These are phyloP conservation scores for Litchi chinensis DNA, from an alignment of 345 rosid species.

Conservation along the genomic window DNA sequence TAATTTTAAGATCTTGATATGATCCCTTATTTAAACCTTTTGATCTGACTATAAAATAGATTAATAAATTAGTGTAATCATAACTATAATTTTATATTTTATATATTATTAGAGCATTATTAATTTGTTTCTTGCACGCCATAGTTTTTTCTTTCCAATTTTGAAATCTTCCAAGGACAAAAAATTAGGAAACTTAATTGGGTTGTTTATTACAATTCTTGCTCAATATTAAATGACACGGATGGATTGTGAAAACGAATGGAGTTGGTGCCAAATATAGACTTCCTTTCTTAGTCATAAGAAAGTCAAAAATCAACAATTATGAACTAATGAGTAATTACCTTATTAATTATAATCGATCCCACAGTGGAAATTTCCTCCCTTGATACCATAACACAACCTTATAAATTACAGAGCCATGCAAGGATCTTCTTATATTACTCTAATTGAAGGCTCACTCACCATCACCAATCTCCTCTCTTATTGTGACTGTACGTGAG, in stretches of 20 bases:
- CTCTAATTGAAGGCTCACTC: background rate
- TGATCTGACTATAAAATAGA: no score
- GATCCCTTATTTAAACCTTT: no score
- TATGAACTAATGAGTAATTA: background rate
- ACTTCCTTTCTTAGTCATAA: no score
- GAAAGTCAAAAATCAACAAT: no score
- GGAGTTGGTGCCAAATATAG: no score
- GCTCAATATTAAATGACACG: background rate
- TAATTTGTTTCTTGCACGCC: no score
- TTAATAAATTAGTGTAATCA: no score
- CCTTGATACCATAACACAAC: background rate
- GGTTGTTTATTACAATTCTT: background rate
- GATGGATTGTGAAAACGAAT: no score
- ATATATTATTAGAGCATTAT: no score
- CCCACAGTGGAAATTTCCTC: background rate
- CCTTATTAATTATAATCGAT: background rate
- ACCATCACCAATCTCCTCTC: background rate
- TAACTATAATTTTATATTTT: no score
- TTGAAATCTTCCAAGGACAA: background rate
- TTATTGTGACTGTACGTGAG: background rate
- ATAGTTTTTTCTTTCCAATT: background rate
- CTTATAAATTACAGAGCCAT: background rate
- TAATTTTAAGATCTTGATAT: background rate
- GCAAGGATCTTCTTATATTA: background rate
- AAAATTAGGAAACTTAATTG: background rate